Evolutionary conservation across 495 filamentous ascomycete genomes (phyloP).

Genomic region (Penicillium soppii): DNA sequence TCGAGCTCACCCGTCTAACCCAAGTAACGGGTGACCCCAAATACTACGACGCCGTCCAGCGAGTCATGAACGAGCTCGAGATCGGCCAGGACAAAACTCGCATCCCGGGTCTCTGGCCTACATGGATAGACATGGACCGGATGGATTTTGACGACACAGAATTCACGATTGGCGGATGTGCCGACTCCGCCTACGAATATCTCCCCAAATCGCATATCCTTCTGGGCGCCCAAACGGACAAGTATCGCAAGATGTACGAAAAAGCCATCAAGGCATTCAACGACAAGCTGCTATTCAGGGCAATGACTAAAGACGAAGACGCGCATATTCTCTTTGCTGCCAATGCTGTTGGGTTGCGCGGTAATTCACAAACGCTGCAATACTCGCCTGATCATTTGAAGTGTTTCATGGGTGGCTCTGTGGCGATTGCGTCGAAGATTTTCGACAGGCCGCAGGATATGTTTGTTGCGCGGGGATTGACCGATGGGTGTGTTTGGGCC

Average conservation of each 20-base stretch:
- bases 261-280: conserved; percentile 67
- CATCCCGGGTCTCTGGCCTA: conserved; percentile 82
- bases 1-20: conserved; percentile 92
- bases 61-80: conserved; percentile 80
- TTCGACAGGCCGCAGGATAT: conserved; percentile 57
- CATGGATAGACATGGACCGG: conserved; percentile 63
- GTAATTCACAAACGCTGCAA: conserved; percentile 26
- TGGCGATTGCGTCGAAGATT: conserved; percentile 58
- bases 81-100: conserved; percentile 66
- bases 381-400: conserved; percentile 56
- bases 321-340: conserved; percentile 77
- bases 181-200: conserved; percentile 95
- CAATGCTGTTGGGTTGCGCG: conserved; percentile 35
- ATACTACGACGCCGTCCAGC: conserved; percentile 91
- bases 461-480: conserved; percentile 52
- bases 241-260: conserved; percentile 80
- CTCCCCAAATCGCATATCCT: conserved; percentile 82
- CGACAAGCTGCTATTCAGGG: conserved; percentile 76
- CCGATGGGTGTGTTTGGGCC: conserved; percentile 60
- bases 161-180: conserved; percentile 81
- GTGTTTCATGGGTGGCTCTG: conserved; percentile 63
- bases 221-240: conserved; percentile 72
- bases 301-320: conserved; percentile 67
- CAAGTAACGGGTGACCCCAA: conserved; percentile 82
- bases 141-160: conserved; percentile 45